Evolutionary conservation across 768 basidiomycete species (phyloP).

Genomic region (Rhizopogon vinicolor): DNA sequence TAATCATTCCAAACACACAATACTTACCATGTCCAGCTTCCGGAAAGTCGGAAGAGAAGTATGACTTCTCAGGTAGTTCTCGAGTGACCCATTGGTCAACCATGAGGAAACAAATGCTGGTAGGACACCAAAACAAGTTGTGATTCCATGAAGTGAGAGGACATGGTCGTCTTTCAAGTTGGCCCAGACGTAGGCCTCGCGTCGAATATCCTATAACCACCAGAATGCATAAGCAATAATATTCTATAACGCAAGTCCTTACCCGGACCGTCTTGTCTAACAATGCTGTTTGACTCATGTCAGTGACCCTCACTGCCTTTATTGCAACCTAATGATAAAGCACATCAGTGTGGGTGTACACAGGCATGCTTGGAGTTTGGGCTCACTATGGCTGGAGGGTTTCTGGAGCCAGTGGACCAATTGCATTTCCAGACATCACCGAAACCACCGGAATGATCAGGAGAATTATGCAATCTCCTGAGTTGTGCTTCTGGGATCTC

Average conservation of each 20-base stretch:
- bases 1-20: no score
- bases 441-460: not conserved
- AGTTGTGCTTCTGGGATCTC: not conserved
- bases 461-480: not conserved
- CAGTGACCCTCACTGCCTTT: not conserved
- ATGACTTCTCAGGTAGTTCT: slow-evolving; percentile 20
- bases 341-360: not conserved
- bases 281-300: not conserved
- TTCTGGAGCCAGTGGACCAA: not conserved
- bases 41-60: slow-evolving; percentile 5
- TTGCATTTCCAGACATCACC: not conserved
- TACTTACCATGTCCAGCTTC: slow-evolving; percentile 16
- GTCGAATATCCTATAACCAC: slow-evolving; percentile 16
- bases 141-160: slow-evolving; percentile 24
- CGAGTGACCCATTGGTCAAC: slow-evolving; percentile 26
- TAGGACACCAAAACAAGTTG: slow-evolving; percentile 21
- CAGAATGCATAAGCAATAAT: not conserved
- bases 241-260: not conserved
- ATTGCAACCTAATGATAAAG: not conserved
- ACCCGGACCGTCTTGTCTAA: not conserved
- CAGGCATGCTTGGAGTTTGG: not conserved
- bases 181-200: slow-evolving; percentile 27
- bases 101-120: slow-evolving; percentile 30
- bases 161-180: slow-evolving; percentile 25
- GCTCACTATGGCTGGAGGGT: not conserved